Evolutionary conservation across 805 yeast species (phyloP), one percentile per base, ranked within the genome.

Genomic region (Barnettozyma pratensis): DNA sequence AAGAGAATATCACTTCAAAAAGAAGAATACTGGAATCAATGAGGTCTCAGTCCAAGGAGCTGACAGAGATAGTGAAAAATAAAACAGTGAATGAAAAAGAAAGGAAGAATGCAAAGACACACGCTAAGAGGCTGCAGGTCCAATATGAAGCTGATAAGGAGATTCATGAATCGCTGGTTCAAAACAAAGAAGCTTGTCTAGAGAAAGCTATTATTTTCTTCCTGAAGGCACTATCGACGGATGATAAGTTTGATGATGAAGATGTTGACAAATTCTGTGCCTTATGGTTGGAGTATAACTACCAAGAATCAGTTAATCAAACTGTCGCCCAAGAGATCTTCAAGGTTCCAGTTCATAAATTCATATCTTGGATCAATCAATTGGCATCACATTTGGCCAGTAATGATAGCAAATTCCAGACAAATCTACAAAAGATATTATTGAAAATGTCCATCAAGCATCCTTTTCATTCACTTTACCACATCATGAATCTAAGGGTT

Each of bases 291-390:
- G 86, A 83, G 51, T 75, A 80, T 54, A 72, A 81, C 3, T 61
- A 63, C 6, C 71, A 72, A 34, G 73, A 64, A 1, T 63, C 59
- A 0, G 66, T 85, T 5, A 83, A 79, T 53, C 51, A 48, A 4
- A 55, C 66, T 7, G 68, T 86, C 8, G 57, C 58, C 11, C 55
- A 60, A 2, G 66, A 69, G 5, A 58, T 84, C 3, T 44, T 58
- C 0, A 42, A 44, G 0, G 65, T 87, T 19, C 85, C 95, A 0
- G 71, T 77, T 11, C 70, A 72, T 59, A 83, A 83, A 55, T 77
- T 89, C 46, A 71, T 87, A 5, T 78, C 89, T 0, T 91, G 97
- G 96, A 72, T 83, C 36, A 83, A 85, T 50, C 98, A 91, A 61
- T 72, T 91, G 41, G 72, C 87, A 3, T 87, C 97, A 0, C 71